These are phyloP conservation scores for Ceratobasidium papillatum DNA, from an alignment of 1,284 basidiomycete species.

Conservation along the genomic window DNA sequence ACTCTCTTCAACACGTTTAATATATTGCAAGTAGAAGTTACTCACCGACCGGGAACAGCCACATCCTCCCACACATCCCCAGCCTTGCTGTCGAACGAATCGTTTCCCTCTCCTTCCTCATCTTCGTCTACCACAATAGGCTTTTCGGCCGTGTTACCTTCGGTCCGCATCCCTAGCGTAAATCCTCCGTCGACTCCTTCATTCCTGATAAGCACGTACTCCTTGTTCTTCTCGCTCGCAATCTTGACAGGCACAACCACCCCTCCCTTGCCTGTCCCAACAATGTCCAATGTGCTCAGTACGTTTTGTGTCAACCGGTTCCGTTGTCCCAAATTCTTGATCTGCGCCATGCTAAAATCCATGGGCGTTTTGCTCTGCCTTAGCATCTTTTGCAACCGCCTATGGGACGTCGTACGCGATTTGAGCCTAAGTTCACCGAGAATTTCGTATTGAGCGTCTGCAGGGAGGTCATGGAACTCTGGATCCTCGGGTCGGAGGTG, in stretches of 20 bases:
- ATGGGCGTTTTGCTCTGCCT: slow-evolving; percentile 81
- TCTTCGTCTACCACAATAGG: slow-evolving; percentile 84
- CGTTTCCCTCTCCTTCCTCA: slow-evolving; percentile 53
- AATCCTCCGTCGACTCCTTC: slow-evolving; percentile 88
- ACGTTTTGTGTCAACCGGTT: slow-evolving; percentile 95
- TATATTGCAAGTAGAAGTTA: slow-evolving; percentile 36
- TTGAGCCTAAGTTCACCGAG: slow-evolving; percentile 94
- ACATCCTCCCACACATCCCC: slow-evolving; percentile 83
- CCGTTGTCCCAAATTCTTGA: slow-evolving; percentile 86
- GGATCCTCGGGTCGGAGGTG: slow-evolving; percentile 93
- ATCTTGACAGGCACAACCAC: slow-evolving; percentile 91
- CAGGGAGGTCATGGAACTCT: slow-evolving; percentile 93
- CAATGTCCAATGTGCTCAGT: slow-evolving; percentile 91
- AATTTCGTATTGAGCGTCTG: slow-evolving; percentile 98
- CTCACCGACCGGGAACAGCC: slow-evolving; percentile 61
- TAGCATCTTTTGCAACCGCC: slow-evolving; percentile 91
- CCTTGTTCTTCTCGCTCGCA: slow-evolving; percentile 91
- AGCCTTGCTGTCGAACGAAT: slow-evolving; percentile 54
- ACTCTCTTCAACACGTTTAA: slow-evolving; percentile 15
- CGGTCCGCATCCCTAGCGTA: slow-evolving; percentile 89
- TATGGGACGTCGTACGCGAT: slow-evolving; percentile 93
- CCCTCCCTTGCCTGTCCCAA: slow-evolving; percentile 79
- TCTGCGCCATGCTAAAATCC: slow-evolving; percentile 96
- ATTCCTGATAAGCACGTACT: slow-evolving; percentile 94
- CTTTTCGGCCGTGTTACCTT: slow-evolving; percentile 73